These are phyloP conservation scores for Talaromyces islandicus DNA, from an alignment of 2,329 filamentous ascomycete genomes.

Conservation along the genomic window DNA sequence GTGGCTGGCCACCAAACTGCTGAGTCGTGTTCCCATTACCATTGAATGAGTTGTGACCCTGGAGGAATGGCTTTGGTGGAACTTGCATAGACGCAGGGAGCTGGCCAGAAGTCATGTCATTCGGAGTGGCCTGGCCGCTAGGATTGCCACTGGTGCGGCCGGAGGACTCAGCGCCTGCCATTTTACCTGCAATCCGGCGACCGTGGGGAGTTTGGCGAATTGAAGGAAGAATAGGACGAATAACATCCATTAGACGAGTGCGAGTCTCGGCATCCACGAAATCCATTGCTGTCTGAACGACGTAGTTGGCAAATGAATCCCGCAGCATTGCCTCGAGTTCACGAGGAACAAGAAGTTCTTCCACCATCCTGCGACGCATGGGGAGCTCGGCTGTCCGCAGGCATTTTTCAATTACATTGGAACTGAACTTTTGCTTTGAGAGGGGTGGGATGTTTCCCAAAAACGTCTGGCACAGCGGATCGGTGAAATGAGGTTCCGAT, in stretches of 20 bases:
- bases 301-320: conserved; percentile 94
- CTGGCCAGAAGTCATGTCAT: conserved; percentile 32
- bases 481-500: conserved; percentile 79
- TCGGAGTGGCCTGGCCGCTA: conserved; percentile 34
- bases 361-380: conserved; percentile 74
- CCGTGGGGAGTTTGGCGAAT: conserved; percentile 92
- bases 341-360: conserved; percentile 66
- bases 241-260: conserved; percentile 69
- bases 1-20: conserved; percentile 18
- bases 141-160: conserved; percentile 33
- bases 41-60: conserved; percentile 23
- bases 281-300: conserved; percentile 92
- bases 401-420: conserved; percentile 97
- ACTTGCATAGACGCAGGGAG: conserved; percentile 25
- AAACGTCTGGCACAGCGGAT: conserved; percentile 80
- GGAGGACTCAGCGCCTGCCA: conserved; percentile 52
- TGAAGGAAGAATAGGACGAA: conserved; percentile 74
- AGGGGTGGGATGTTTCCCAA: conserved; percentile 62
- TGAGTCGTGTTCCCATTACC: conserved; percentile 14
- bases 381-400: conserved; percentile 72
- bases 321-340: conserved; percentile 86
- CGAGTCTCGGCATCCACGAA: conserved; percentile 71
- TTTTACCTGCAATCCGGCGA: conserved; percentile 86
- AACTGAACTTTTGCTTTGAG: conserved; percentile 98
- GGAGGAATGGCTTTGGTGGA: conserved; percentile 24